Evolutionary conservation across 2,329 filamentous ascomycete genomes (phyloP), one percentile per base, ranked within the genome.

Genomic region (Monosporascus ibericus): DNA sequence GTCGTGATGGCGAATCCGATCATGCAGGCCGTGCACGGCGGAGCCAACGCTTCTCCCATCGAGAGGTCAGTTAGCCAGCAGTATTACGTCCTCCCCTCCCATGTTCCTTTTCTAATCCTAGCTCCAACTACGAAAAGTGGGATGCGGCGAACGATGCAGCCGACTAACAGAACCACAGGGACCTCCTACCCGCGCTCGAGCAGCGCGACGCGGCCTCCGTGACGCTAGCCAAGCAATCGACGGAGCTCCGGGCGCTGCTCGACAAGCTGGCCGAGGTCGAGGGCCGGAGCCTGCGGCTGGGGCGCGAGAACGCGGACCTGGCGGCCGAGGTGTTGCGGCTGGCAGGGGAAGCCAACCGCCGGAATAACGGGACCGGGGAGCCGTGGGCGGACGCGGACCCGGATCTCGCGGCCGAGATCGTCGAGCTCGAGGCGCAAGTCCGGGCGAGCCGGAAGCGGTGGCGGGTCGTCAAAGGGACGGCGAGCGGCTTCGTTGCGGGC

Each of bases 401-500:
- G 6, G 75, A 73, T 24, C 69, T 79, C 37, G 75, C 75, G 52
- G 69, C 68, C n/a, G 76, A 87, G 65, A 73, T 90, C 25, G 71
- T 78, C 37, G 71, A 70, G 48, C 71, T 86, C 11, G 82, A 90
- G 61, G 70, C 66, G 6, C 78, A 84, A 40, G 71, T 88, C 54
- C 84, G 79, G 61, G 73, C 74, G 22, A 86, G 83, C 65, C 81
- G 81, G 55, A 82, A 84, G 58, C 79, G 80, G 63, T 90, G 85
- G 84, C 82, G 83, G 62, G 83, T 86, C 20, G 81, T 92, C 68
- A 94, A 92, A 71, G 87, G 82, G 24, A 82, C 90, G 42, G 79
- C 87, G n/a, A 88, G 87, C 63, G 89, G 87, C 18, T 79, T 91
- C 51, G 80, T 95, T 47, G 88, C 84, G 5, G 89, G 88, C 3